These are phyloP conservation scores for Pseudogymnoascus sp. DNA, from an alignment of 2,329 filamentous ascomycete genomes.

Conservation along the genomic window DNA sequence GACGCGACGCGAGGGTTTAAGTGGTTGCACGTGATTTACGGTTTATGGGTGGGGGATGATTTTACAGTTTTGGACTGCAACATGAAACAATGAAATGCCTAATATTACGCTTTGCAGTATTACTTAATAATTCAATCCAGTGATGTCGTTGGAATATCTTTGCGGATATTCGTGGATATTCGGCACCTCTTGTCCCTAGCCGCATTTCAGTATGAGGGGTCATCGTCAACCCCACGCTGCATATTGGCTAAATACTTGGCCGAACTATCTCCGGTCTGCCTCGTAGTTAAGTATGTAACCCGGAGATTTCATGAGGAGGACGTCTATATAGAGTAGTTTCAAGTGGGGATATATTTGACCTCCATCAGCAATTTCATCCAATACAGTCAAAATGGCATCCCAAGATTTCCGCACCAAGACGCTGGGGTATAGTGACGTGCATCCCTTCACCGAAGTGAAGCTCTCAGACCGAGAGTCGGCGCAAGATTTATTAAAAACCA, in stretches of 20 bases:
- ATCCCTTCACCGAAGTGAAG: slow-evolving; percentile 47
- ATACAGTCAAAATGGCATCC: neutral
- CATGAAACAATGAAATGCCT: neutral
- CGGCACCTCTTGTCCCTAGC: neutral
- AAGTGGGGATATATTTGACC: neutral
- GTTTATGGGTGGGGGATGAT: neutral
- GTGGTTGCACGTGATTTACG: slow-evolving; percentile 6
- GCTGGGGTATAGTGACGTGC: slow-evolving; percentile 44
- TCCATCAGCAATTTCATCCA: neutral
- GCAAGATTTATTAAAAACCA: slow-evolving; percentile 51
- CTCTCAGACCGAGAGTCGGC: slow-evolving; percentile 46
- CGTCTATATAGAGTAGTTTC: slow-evolving; percentile 3
- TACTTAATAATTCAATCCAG: neutral
- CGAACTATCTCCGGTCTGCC: neutral
- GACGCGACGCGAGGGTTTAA: slow-evolving; percentile 2
- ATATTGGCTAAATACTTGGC: slow-evolving; percentile 3
- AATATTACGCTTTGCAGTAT: neutral
- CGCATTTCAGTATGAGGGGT: neutral
- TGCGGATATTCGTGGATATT: neutral
- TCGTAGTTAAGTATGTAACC: neutral
- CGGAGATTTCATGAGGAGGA: neutral
- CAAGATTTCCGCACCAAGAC: slow-evolving; percentile 10
- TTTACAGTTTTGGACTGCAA: neutral
- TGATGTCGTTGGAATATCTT: neutral
- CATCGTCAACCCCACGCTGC: neutral